phyloP scores from a whole-genome alignment of 345 rosid species.

The Aquilaria malaccensis region DNA sequence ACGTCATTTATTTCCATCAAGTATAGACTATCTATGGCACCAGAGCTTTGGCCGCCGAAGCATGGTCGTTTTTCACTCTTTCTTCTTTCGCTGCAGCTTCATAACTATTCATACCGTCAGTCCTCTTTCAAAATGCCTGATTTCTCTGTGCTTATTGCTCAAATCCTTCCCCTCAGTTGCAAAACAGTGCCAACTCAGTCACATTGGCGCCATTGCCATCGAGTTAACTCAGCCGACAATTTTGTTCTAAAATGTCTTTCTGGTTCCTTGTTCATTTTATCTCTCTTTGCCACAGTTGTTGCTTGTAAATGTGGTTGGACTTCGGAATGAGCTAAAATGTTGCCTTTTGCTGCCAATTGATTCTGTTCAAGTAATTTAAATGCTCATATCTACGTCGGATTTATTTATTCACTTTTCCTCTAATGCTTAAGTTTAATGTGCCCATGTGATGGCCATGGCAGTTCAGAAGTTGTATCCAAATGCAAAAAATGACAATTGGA shows the following conservation, averaged over 20 bases:
- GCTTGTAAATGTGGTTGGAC: background rate
- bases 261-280: conserved; percentile 2
- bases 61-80: conserved; percentile 43
- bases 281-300: background rate
- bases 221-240: conserved; percentile 37
- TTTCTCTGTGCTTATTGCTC: conserved; percentile 25
- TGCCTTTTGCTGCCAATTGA: background rate
- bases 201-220: conserved; percentile 40
- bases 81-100: conserved; percentile 22
- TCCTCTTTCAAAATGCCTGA: conserved; percentile 23
- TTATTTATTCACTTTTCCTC: background rate
- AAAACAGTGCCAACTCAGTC: conserved; percentile 17
- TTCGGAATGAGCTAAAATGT: background rate
- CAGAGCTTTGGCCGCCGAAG: too few species aligned
- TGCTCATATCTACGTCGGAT: too few species aligned
- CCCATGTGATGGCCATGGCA: conserved; percentile 99
- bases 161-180: conserved; percentile 34
- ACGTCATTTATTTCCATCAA: too few species aligned
- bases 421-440: conserved; percentile 45
- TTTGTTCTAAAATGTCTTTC: conserved; percentile 1
- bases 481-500: conserved; percentile 94
- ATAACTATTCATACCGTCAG: conserved; percentile 12
- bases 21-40: too few species aligned
- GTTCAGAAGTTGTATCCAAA: conserved; percentile 85
- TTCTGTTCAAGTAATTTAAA: background rate